Evolutionary conservation across 805 yeast species (phyloP).

Genomic region (Ogataea methylovora): DNA sequence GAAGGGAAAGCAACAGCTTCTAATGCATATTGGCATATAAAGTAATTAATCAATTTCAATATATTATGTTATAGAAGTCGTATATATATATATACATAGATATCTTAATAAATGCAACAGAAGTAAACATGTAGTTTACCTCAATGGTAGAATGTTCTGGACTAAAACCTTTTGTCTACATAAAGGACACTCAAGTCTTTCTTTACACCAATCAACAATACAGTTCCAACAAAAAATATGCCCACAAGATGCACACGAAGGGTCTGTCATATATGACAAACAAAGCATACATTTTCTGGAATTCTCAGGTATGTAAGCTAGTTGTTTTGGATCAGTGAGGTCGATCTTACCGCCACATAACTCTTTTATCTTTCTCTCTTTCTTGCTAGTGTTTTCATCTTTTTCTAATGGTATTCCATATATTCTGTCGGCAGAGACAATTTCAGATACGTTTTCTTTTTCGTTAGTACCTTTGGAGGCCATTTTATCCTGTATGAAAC

Average conservation of each 20-base stretch:
- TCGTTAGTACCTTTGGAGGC: slow-evolving; percentile 4
- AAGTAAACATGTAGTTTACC: slow-evolving; percentile 14
- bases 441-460: slow-evolving; percentile 1
- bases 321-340: slow-evolving; percentile 44
- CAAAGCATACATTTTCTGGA: slow-evolving; percentile 83
- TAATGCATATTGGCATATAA: slow-evolving; percentile 38
- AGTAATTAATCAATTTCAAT: background rate
- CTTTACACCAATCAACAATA: slow-evolving; percentile 83
- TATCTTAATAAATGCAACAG: background rate
- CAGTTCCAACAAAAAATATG: slow-evolving; percentile 93
- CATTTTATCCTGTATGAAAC: slow-evolving; percentile 4
- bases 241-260: slow-evolving; percentile 85
- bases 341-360: slow-evolving; percentile 29
- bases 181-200: slow-evolving; percentile 83
- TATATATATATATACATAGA: background rate
- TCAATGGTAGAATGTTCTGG: slow-evolving; percentile 55
- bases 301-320: slow-evolving; percentile 63
- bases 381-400: background rate
- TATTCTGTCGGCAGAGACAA: background rate
- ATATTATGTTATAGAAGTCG: background rate
- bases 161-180: slow-evolving; percentile 68
- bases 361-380: background rate
- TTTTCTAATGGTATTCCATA: background rate
- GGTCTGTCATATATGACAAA: slow-evolving; percentile 69
- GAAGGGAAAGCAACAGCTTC: slow-evolving; percentile 47